Conservation (phyloP, 2,329 filamentous ascomycete species). For the Fragosphaeria purpurea region DNA sequence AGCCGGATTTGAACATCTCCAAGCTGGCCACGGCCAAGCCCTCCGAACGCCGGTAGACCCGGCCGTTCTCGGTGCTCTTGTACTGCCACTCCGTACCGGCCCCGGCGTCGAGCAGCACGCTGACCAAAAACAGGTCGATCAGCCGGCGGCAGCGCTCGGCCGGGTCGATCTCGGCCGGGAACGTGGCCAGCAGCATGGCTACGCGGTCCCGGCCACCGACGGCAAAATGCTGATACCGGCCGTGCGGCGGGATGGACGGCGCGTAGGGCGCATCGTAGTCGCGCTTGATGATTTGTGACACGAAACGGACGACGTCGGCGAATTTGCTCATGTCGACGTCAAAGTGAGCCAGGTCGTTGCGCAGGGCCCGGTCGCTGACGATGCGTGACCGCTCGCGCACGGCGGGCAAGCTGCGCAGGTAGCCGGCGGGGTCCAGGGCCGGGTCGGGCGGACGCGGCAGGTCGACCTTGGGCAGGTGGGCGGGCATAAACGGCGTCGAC, state of each 20-base stretch:
- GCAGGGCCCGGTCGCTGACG: constrained; percentile 65
- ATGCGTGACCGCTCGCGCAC: constrained; percentile 71
- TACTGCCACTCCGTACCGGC: constrained; percentile 88
- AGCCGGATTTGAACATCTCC: constrained; percentile 89
- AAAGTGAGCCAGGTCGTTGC: constrained; percentile 74
- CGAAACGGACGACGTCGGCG: constrained; percentile 70
- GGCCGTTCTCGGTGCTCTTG: constrained; percentile 80
- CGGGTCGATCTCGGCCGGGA: constrained; percentile 58
- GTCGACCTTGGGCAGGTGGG: constrained; percentile 61
- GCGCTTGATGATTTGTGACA: constrained; percentile 81
- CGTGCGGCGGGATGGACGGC: constrained; percentile 68
- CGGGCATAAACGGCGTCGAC: constrained; percentile 41
- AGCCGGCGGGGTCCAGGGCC: constrained; percentile 75
- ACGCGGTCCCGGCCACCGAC: constrained; percentile 69
- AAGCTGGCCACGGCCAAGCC: constrained; percentile 66
- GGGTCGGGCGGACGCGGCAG: constrained; percentile 82
- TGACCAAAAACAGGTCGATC: constrained; percentile 55
- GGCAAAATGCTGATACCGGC: constrained; percentile 74
- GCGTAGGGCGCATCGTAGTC: constrained; percentile 45
- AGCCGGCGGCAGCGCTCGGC: constrained; percentile 65
- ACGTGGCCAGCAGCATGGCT: constrained; percentile 59
- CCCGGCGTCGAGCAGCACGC: constrained; percentile 58
- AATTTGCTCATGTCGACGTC: constrained; percentile 82
- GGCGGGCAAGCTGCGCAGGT: constrained; percentile 79
- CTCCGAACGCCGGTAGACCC: constrained; percentile 74